Base-by-base conservation (phyloP, 2,329 filamentous ascomycete species). In the Fusarium sp. region DNA sequence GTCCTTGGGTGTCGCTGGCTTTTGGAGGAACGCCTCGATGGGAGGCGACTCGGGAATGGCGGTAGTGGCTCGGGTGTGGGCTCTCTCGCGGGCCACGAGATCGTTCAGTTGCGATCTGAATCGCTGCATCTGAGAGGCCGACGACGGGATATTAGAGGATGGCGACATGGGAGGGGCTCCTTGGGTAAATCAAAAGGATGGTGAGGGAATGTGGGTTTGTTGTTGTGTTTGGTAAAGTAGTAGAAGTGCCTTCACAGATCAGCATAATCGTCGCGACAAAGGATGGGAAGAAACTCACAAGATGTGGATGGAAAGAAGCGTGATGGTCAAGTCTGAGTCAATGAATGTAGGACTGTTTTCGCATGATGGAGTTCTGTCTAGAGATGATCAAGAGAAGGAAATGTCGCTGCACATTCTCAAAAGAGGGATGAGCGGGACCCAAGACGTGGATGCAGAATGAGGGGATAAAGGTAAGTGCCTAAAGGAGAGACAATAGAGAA, bases 21-120 rank as follows among this genome's bases (percentile, higher is more conserved):
- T 51, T 6, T 61, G 31, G 14, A 62, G 55, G 10, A 67, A 68
- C n/a, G 40, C 58, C 7, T 70, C 53, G n/a, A 62, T 66, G 2
- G 73, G 70, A 16, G 73, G 70, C 18, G 73, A 72, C 23, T 74
- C 72, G 8, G 72, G 73, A 23, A 65, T 72, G 16, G 67, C 68
- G 9, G 42, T 3, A 4, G 20, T 46, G 8, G 14, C 23, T 11
- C 4, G 42, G 14, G 23, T 16, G 42, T 46, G 23, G 42, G 23
- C 20, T 46, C 23, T 46, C 20, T 46, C 42, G 4, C 42, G 42
- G 42, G 42, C 42, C 14, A 46, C 42, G 14, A 46, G 42, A 25
- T 27, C 20, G 11, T 46, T 23, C n/a, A 46, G 42, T 6, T 51
- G 49, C 6, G 27, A 20, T 33, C 33, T 51, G 16, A 51, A 31